Percentiles rank a stretch among this genome's conserved stretches.
phyloP scores from a whole-genome alignment of 345 rosid species.

The Syzygium jambos region DNA sequence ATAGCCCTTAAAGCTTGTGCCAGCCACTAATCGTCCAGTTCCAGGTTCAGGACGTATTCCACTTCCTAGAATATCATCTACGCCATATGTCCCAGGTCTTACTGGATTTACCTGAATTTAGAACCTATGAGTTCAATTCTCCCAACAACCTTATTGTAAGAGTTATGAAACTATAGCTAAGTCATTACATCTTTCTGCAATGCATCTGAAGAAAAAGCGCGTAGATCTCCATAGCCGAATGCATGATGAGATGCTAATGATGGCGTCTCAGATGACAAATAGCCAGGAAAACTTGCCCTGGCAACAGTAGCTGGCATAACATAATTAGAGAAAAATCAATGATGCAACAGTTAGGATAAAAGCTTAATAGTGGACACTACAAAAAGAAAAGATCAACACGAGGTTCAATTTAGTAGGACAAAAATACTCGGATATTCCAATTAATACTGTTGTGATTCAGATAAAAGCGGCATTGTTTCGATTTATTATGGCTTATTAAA shows the following conservation, averaged over 20 bases:
- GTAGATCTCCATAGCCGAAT: conserved; percentile 4
- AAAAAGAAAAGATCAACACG: neutral
- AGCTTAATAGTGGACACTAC: neutral
- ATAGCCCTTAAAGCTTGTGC: conserved; percentile 16
- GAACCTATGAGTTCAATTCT: neutral
- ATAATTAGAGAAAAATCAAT: neutral
- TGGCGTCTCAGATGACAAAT: conserved; percentile 20
- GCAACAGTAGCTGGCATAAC: conserved; percentile 3
- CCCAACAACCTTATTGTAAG: neutral
- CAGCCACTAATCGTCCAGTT: conserved; percentile 15
- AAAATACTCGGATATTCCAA: neutral
- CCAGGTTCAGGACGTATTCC: conserved; percentile 15
- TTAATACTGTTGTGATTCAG: neutral
- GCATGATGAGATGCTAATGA: conserved; percentile 5
- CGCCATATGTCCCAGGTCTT: conserved; percentile 15
- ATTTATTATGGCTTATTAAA: neutral
- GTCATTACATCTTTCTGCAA: conserved; percentile 20
- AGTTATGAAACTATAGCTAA: neutral
- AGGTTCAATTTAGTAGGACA: neutral
- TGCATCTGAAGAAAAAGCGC: conserved; percentile 17
- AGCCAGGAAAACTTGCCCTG: conserved; percentile 22
- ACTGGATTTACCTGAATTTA: conserved; percentile 7
- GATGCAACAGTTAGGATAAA: neutral
- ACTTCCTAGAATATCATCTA: conserved; percentile 8
- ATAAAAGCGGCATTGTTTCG: neutral